Evolutionary conservation across 495 filamentous ascomycete species (phyloP).

Genomic region (Daldinia caldariorum): DNA sequence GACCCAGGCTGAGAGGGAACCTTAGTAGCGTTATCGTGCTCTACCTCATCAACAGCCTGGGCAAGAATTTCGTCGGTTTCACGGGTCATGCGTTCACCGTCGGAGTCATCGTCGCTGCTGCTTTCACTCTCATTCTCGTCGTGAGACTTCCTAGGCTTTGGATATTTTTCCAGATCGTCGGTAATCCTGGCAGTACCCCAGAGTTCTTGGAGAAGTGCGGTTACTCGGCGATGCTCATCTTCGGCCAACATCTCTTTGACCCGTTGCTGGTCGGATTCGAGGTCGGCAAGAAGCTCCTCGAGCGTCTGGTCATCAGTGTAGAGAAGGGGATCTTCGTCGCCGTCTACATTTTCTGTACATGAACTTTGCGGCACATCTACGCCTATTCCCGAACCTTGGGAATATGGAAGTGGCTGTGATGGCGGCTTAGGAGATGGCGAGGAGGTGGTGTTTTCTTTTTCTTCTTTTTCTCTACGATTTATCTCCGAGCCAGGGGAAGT

Average conservation of each 20-base stretch:
- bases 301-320: slow-evolving; percentile 50
- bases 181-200: slow-evolving; percentile 19
- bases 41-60: slow-evolving; percentile 51
- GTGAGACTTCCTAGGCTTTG: background rate
- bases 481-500: background rate
- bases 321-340: slow-evolving; percentile 38
- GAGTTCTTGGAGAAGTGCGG: slow-evolving; percentile 43
- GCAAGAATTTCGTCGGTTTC: slow-evolving; percentile 52
- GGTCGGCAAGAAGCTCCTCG: slow-evolving; percentile 51
- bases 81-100: slow-evolving; percentile 52
- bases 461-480: background rate
- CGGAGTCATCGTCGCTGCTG: slow-evolving; percentile 50
- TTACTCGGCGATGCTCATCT: slow-evolving; percentile 42
- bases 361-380: slow-evolving; percentile 23
- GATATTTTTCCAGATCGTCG: background rate
- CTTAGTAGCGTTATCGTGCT: slow-evolving; percentile 38
- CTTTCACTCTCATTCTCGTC: slow-evolving; percentile 31
- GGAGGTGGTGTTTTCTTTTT: background rate
- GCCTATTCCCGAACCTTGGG: background rate
- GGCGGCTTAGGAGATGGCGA: slow-evolving; percentile 15
- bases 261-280: slow-evolving; percentile 45
- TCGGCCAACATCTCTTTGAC: slow-evolving; percentile 41
- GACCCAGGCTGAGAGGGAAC: slow-evolving; percentile 15
- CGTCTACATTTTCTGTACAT: slow-evolving; percentile 13
- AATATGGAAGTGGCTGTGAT: slow-evolving; percentile 18